Evolutionary conservation across 257 asterid genomes (phyloP).

Genomic region (Voacanga thouarsii): DNA sequence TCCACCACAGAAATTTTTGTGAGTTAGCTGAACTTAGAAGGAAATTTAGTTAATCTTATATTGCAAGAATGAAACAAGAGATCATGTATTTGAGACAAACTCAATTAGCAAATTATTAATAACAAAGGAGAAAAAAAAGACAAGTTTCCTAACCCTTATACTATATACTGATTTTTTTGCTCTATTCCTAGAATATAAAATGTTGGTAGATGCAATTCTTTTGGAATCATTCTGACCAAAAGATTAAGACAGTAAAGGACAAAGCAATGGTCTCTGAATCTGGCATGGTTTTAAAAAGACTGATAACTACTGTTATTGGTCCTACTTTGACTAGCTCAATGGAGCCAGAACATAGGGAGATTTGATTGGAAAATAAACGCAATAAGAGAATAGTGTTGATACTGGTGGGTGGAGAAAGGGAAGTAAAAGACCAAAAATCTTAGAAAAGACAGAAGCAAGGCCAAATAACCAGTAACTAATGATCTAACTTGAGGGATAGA

Average conservation of each 20-base stretch:
- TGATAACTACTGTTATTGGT: background rate
- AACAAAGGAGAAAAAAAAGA: too few species aligned
- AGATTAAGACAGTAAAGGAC: background rate
- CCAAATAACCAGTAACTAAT: background rate
- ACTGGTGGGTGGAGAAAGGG: constrained; percentile 1
- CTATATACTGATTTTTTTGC: too few species aligned
- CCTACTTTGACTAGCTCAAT: background rate
- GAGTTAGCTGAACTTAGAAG: background rate
- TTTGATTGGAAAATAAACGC: background rate
- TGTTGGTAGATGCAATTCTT: background rate
- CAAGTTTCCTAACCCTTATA: too few species aligned
- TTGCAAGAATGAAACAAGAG: constrained; percentile 1
- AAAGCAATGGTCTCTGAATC: background rate
- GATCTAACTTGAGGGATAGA: background rate
- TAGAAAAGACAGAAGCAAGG: background rate
- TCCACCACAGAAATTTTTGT: background rate
- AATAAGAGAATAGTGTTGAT: background rate
- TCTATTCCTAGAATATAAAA: too few species aligned
- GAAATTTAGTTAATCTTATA: background rate
- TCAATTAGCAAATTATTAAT: too few species aligned
- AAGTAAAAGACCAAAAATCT: background rate
- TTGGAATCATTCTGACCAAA: background rate
- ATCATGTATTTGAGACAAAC: background rate
- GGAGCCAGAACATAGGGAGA: background rate
- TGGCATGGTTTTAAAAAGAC: background rate